Evolutionary conservation across 208 protist species (phyloP).

Genomic region (Sergeia podlipaevii): DNA sequence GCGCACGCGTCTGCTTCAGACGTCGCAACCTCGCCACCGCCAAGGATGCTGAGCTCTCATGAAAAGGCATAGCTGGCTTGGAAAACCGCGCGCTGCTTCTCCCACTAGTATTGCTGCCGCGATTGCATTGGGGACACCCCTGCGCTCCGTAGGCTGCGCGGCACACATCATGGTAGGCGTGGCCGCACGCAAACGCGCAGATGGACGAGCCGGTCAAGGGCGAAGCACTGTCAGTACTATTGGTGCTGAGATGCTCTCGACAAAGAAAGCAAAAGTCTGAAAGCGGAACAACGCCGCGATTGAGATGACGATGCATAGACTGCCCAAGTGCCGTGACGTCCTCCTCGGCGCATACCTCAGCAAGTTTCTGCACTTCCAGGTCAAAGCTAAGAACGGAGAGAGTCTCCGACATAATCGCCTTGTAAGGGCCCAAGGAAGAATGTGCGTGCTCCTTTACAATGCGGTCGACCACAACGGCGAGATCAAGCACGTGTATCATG

Average conservation of each 20-base stretch:
- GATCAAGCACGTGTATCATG: conserved; percentile 54
- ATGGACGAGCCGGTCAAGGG: conserved; percentile 15
- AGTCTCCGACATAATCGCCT: conserved; percentile 56
- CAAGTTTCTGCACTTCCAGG: conserved; percentile 42
- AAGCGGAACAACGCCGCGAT: conserved; percentile 38
- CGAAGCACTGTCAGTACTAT: neutral
- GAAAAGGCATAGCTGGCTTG: no score
- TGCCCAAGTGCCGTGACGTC: conserved; percentile 40
- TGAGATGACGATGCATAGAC: conserved; percentile 34
- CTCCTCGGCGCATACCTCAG: conserved; percentile 34
- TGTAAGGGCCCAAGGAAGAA: conserved; percentile 50
- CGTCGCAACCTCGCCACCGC: no score
- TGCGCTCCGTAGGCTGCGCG: neutral
- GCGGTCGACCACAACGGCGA: conserved; percentile 38
- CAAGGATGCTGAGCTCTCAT: no score
- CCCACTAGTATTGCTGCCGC: no score
- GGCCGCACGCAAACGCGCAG: conserved; percentile 71
- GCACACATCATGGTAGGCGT: conserved; percentile 70
- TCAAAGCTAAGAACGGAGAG: conserved; percentile 58
- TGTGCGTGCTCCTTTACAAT: conserved; percentile 50
- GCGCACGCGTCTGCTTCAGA: no score
- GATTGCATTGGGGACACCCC: no score
- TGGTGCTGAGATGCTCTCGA: conserved; percentile 15
- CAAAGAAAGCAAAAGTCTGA: conserved; percentile 66
- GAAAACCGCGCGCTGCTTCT: no score